Evolutionary conservation across 2,329 filamentous ascomycete genomes (phyloP), one percentile per base, ranked within the genome.

Genomic region (Alternaria panax): DNA sequence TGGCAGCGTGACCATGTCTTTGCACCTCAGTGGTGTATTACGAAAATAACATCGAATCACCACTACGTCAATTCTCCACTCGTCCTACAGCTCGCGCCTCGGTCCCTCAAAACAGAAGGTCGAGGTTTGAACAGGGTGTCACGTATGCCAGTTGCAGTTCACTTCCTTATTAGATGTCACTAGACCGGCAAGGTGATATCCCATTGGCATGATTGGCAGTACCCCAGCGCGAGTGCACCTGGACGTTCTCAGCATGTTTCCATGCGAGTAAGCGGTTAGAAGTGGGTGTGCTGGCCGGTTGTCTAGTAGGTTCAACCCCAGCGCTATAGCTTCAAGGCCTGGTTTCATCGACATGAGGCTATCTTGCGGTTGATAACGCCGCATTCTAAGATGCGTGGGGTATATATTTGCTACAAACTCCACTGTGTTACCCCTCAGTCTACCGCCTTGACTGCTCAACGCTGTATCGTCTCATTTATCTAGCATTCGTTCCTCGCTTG

Each of bases 101-200:
- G 47, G 24, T 58, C 25, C 47, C 64, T 64, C 52, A 46, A 66
- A 41, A 56, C 32, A 66, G 67, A 66, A 71, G 69, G 64, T 69
- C 57, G 27, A 32, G 25, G 28, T 9, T 28, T 9, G 38, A 54
- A 53, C 51, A 40, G 41, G 59, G 30, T 56, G 42, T 65, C 43
- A 57, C 46, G 42, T 54, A 54, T 30, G 40, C 32, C 34, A 25
- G 46, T 22, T 63, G 63, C 48, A 62, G 50, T 51, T 68, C 64
- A 40, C 50, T 63, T 48, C 63, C 62, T 46, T 20, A 60, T 66
- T 57, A 28, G 63, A 57, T 20, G 34, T 36, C 8, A 25, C 48
- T 30, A 43, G 45, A 12, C 36, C 55, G 46, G 40, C 27, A 50
- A 25, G 32, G 47, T 58, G 50, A 30, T 43, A 50, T 53, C 43